Conservation (phyloP, 345 rosid species). For the Salix caprea region DNA sequence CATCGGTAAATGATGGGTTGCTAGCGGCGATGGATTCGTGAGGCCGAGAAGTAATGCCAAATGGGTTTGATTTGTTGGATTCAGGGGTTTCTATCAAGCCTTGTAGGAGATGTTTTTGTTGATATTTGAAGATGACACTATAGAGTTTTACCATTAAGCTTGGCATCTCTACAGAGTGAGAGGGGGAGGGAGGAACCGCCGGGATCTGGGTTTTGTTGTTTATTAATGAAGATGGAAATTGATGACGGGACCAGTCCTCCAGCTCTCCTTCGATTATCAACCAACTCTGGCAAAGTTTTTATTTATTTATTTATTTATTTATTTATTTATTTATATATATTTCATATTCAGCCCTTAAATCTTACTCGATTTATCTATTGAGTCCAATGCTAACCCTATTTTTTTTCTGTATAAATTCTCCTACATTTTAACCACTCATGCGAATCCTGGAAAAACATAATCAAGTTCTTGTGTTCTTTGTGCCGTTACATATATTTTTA, state of each 20-base stretch:
- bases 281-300: neutral
- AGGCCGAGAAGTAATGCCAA: constrained; percentile 54
- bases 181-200: neutral
- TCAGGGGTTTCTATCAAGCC: constrained; percentile 35
- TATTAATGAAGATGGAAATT: neutral
- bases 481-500: no score
- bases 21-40: constrained; percentile 43
- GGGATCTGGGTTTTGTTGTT: neutral
- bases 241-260: neutral
- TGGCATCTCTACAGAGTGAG: constrained; percentile 41
- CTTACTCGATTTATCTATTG: neutral
- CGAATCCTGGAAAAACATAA: no score
- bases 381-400: neutral
- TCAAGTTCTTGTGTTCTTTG: no score
- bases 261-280: neutral
- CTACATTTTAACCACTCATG: no score
- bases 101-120: constrained; percentile 44
- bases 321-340: no score
- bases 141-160: constrained; percentile 52
- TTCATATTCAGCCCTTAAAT: neutral
- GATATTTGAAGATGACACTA: constrained; percentile 61
- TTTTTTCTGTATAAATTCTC: no score
- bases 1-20: constrained; percentile 56
- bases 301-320: no score
- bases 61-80: constrained; percentile 22